Conservation (phyloP, 148 eudicot species). For the Vaccinium macrocarpon region DNA sequence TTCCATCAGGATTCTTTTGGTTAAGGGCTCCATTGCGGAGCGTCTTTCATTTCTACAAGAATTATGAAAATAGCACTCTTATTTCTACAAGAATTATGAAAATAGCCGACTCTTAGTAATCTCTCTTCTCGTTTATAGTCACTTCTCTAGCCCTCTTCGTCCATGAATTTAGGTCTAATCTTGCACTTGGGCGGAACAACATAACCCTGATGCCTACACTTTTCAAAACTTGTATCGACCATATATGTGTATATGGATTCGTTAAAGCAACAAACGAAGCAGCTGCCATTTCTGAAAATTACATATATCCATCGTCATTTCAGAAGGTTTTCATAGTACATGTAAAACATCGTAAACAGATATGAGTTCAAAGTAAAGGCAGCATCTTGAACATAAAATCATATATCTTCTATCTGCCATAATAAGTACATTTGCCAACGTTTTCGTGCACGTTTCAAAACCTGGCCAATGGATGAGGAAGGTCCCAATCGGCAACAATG, state of each 20-base stretch:
- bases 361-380: slow-evolving; percentile 22
- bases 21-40: too few relatives aligned
- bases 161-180: too few relatives aligned
- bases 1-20: too few relatives aligned
- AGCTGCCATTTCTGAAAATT: background rate
- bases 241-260: too few relatives aligned
- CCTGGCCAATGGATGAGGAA: slow-evolving; percentile 48
- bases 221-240: background rate
- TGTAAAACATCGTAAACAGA: background rate
- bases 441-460: slow-evolving; percentile 26
- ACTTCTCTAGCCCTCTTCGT: too few relatives aligned
- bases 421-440: slow-evolving; percentile 8
- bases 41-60: too few relatives aligned
- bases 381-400: slow-evolving; percentile 14
- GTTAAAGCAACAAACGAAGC: background rate
- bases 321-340: background rate
- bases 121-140: too few relatives aligned
- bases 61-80: too few relatives aligned
- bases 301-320: background rate
- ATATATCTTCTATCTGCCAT: background rate
- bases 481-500: slow-evolving; percentile 79
- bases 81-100: too few relatives aligned
- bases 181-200: too few relatives aligned
- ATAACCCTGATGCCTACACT: background rate
- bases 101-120: too few relatives aligned